A percentile compares a stretch with the other conserved stretches of the same genome.
phyloP scores from a whole-genome alignment of 345 rosid genomes.

The Eucalyptus albens region DNA sequence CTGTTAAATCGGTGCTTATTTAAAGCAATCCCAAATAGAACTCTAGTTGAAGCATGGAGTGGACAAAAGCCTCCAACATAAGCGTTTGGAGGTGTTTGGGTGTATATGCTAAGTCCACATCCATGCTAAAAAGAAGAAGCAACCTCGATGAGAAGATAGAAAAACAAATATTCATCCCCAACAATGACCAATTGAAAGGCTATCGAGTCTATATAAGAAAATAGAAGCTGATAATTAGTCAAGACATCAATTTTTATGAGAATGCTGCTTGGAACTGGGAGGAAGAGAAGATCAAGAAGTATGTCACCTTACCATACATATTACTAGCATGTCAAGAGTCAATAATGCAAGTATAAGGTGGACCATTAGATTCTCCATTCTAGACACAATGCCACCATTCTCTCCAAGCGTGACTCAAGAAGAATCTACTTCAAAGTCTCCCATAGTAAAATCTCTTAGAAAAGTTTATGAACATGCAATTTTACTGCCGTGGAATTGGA shows the following conservation, averaged over 20 bases:
- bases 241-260: not conserved
- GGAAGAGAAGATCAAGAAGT: not conserved
- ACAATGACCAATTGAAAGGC: not conserved
- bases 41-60: not conserved
- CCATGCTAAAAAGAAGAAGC: not conserved
- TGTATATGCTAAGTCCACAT: not conserved
- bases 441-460: not conserved
- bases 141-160: not conserved
- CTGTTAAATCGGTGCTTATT: fast-evolving
- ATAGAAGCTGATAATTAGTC: not conserved
- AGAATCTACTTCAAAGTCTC: not conserved
- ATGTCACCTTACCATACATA: not conserved
- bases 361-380: not conserved
- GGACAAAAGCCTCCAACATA: not conserved
- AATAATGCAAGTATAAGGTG: not conserved
- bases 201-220: not conserved
- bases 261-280: not conserved
- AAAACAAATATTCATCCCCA: not conserved
- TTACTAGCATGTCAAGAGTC: not conserved
- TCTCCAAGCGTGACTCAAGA: not conserved
- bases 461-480: not conserved
- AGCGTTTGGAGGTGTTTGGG: not conserved
- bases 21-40: not conserved
- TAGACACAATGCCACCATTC: not conserved
- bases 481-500: not conserved